Conservation (phyloP, 192 early-diverging fungal genomes). For the Endogone sp. region DNA sequence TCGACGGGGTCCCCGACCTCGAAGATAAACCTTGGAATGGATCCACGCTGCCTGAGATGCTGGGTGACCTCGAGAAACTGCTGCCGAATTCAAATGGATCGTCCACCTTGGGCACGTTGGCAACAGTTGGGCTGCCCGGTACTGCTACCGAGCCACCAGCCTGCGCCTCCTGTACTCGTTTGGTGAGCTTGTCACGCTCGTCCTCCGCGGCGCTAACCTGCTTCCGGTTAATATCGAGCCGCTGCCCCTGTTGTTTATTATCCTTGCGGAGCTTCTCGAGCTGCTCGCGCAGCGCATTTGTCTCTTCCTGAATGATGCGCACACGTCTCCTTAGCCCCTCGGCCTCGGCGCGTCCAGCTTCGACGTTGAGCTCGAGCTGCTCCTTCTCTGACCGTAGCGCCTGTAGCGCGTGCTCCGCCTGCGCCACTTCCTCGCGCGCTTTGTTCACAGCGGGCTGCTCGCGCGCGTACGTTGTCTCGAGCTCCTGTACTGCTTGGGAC, state of each 20-base stretch:
- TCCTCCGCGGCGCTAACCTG: slow-evolving; percentile 53
- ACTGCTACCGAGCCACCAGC: not conserved
- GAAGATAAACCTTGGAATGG: not conserved
- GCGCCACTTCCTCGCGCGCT: slow-evolving; percentile 40
- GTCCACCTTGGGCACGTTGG: not conserved
- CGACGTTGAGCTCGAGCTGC: slow-evolving; percentile 36
- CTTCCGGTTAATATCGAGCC: slow-evolving; percentile 62
- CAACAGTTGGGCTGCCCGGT: not conserved
- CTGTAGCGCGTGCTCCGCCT: slow-evolving; percentile 44
- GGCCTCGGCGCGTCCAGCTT: slow-evolving; percentile 42
- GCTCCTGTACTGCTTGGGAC: slow-evolving; percentile 45
- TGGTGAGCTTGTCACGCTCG: slow-evolving; percentile 50
- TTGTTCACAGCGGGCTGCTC: slow-evolving; percentile 43
- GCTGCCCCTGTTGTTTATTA: slow-evolving; percentile 52
- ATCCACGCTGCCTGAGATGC: not conserved
- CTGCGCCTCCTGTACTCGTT: slow-evolving; percentile 14
- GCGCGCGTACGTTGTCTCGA: slow-evolving; percentile 37
- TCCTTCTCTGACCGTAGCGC: slow-evolving; percentile 43
- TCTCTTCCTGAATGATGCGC: slow-evolving; percentile 52
- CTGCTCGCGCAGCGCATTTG: slow-evolving; percentile 38
- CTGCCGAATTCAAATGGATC: not conserved
- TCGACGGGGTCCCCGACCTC: no score
- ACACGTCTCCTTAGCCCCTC: slow-evolving; percentile 42
- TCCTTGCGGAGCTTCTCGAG: slow-evolving; percentile 55
- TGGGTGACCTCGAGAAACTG: not conserved